These are phyloP conservation scores for Tulasnella sp. DNA, from an alignment of 768 basidiomycete genomes.

Conservation along the genomic window DNA sequence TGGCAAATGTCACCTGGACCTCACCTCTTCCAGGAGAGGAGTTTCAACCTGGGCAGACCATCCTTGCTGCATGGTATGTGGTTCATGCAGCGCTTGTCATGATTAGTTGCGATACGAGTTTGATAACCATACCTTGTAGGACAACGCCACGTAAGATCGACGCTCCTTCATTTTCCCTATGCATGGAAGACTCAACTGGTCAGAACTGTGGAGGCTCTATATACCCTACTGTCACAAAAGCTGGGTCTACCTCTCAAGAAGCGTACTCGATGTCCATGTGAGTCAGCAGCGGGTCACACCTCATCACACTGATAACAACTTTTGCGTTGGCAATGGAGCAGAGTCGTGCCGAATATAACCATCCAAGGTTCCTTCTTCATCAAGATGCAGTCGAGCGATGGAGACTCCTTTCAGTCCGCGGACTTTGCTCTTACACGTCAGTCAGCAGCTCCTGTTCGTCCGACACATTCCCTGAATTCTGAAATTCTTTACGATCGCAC, in stretches of 20 bases:
- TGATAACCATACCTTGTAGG: background rate
- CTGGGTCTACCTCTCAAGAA: background rate
- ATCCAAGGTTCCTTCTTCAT: constrained; percentile 8
- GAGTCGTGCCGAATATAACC: constrained; percentile 8
- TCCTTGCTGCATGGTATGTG: constrained; percentile 10
- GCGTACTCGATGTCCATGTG: constrained; percentile 9
- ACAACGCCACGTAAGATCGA: background rate
- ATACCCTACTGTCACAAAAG: background rate
- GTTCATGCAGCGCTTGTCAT: background rate
- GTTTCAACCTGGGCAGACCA: constrained; percentile 9
- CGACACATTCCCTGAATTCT: no score
- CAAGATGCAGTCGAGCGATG: constrained; percentile 11
- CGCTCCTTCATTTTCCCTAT: constrained; percentile 10
- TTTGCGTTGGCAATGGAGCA: no score
- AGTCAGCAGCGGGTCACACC: background rate
- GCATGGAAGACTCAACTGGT: background rate
- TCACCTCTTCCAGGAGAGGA: constrained; percentile 4
- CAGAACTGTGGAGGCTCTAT: constrained; percentile 10
- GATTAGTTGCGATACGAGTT: no score
- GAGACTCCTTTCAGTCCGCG: constrained; percentile 9
- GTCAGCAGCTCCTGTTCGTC: background rate
- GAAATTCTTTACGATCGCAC: no score
- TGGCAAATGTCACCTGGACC: constrained; percentile 1
- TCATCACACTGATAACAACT: background rate
- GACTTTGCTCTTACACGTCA: constrained; percentile 9